phyloP scores from a whole-genome alignment of 169 alveolate genomes.

The Plasmodium yoelii region DNA sequence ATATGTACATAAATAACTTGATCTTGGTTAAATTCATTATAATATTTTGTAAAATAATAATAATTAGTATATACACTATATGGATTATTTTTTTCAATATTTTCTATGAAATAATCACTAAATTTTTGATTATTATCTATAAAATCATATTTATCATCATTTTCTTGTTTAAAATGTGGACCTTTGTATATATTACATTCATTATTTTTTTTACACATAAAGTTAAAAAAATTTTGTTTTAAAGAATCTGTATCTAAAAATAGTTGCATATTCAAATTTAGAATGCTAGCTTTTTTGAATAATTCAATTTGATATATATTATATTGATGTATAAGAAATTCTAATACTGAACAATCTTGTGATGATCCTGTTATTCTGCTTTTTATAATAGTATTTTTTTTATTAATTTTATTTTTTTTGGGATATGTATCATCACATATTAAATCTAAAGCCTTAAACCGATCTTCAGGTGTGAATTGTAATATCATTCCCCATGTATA shows the following conservation, averaged over 20 bases:
- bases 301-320: conserved; percentile 58
- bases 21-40: conserved; percentile 29
- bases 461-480: conserved; percentile 18
- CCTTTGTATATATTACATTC: conserved; percentile 43
- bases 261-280: conserved; percentile 44
- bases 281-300: conserved; percentile 8
- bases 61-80: conserved; percentile 14
- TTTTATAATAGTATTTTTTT: conserved; percentile 28
- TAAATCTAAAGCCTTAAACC: conserved; percentile 47
- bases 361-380: background rate
- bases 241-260: conserved; percentile 14
- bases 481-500: conserved; percentile 47
- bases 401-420: conserved; percentile 22
- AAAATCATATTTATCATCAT: background rate
- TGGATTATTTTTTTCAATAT: background rate
- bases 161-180: conserved; percentile 31
- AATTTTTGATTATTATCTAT: conserved; percentile 16
- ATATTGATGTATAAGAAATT: conserved; percentile 38
- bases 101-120: background rate
- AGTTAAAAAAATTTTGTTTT: conserved; percentile 25
- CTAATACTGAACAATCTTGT: conserved; percentile 46
- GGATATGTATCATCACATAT: conserved; percentile 18
- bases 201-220: conserved; percentile 20
- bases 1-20: conserved; percentile 50
- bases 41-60: conserved; percentile 49